Conservation (phyloP, 208 protist species). For the Wallacemonas sp. region DNA sequence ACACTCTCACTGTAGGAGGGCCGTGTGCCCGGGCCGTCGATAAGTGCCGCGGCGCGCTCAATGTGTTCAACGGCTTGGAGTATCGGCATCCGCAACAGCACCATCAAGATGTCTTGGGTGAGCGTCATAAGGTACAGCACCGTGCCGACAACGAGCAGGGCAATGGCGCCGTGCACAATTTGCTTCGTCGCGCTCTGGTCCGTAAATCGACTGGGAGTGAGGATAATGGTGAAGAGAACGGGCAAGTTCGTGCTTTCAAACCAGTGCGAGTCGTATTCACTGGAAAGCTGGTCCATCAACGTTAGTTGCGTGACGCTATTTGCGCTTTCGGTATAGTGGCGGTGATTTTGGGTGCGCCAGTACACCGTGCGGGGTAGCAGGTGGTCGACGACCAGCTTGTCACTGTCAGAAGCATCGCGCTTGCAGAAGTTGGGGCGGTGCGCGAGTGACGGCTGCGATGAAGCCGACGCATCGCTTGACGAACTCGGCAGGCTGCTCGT, state of each 20-base stretch:
- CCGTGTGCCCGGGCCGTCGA: neutral
- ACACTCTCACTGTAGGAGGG: neutral
- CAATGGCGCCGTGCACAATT: neutral
- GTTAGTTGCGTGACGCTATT: neutral
- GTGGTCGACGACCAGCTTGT: too few species aligned
- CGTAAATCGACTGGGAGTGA: too few species aligned
- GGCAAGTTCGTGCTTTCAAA: neutral
- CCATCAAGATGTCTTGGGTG: neutral
- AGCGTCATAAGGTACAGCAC: neutral
- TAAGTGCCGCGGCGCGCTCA: slow-evolving; percentile 8
- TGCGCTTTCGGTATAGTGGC: neutral
- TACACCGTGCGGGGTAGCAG: neutral
- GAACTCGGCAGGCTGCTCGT: too few species aligned
- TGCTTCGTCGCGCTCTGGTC: too few species aligned
- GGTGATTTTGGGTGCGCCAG: neutral
- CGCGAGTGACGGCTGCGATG: too few species aligned
- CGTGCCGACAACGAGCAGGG: neutral
- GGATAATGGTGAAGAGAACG: neutral
- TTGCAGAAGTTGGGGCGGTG: too few species aligned
- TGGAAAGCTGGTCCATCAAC: neutral
- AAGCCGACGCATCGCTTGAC: too few species aligned
- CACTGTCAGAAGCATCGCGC: too few species aligned
- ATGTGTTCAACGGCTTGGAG: slow-evolving; percentile 20
- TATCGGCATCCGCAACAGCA: slow-evolving; percentile 16
- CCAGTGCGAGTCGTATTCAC: neutral